phyloP scores from a whole-genome alignment of 805 yeast genomes.

The Pachysolen tannophilus region DNA sequence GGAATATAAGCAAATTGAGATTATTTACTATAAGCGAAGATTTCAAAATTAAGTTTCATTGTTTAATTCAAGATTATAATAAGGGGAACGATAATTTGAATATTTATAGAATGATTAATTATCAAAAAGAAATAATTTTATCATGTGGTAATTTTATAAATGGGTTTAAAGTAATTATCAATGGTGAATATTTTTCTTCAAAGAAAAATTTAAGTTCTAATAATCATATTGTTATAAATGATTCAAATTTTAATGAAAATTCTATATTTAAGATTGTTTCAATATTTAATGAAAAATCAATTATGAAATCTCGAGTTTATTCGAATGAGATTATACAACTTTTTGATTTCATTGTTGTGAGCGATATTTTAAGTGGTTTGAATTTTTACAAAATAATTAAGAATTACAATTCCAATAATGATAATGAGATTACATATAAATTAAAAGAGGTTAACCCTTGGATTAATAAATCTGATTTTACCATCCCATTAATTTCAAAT shows the following conservation, averaged over 20 bases:
- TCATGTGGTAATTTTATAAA: background rate
- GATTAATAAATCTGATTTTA: no score
- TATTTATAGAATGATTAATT: constrained; percentile 1
- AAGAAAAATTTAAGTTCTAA: background rate
- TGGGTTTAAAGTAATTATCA: constrained; percentile 1
- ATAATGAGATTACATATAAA: no score
- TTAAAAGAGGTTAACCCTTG: no score
- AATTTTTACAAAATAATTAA: background rate
- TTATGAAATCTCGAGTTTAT: background rate
- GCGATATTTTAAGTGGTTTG: constrained; percentile 1
- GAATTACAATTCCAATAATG: no score
- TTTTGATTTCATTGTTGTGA: background rate
- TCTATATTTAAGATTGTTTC: constrained; percentile 1
- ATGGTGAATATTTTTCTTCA: background rate
- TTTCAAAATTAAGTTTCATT: constrained; percentile 5
- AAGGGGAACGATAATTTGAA: background rate
- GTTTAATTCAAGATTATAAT: background rate
- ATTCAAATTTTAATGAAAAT: constrained; percentile 1
- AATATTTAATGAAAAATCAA: background rate
- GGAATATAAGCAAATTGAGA: background rate
- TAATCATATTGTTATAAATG: background rate
- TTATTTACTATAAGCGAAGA: constrained; percentile 4
- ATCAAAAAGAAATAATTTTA: background rate
- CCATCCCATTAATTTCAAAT: no score
- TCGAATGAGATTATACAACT: background rate